phyloP scores from a whole-genome alignment of 75 land plant species.

The Selaginella moellendorffii region DNA sequence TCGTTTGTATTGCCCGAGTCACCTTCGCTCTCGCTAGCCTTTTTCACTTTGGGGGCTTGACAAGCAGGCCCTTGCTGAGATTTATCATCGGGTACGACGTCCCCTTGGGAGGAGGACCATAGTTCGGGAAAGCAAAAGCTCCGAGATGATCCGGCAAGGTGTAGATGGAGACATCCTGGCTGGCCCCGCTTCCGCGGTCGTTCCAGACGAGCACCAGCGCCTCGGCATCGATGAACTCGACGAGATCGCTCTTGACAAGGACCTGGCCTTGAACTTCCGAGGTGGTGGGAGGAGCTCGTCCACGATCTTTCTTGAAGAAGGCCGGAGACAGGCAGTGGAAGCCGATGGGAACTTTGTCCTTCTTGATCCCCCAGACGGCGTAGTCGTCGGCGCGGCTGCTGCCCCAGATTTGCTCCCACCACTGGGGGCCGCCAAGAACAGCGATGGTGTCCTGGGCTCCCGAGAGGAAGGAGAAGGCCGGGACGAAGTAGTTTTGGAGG shows the following conservation, averaged over 20 bases:
- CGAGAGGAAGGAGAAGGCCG: neutral
- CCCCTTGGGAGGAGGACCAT: slow-evolving; percentile 1
- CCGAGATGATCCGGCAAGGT: neutral
- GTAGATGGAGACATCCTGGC: slow-evolving; percentile 6
- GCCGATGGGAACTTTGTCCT: slow-evolving; percentile 4
- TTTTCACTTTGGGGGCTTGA: too few species aligned
- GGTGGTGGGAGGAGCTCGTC: neutral
- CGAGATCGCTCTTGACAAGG: slow-evolving; percentile 1
- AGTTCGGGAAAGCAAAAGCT: slow-evolving; percentile 2
- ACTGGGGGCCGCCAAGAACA: neutral
- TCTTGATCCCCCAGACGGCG: neutral
- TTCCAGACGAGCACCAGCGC: neutral
- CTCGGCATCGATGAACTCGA: neutral
- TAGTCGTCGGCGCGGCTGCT: neutral
- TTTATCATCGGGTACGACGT: neutral
- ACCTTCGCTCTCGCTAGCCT: too few species aligned
- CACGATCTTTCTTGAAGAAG: slow-evolving; percentile 7
- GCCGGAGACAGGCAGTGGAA: slow-evolving; percentile 1
- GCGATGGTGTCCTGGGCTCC: neutral
- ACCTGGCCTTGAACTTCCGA: slow-evolving; percentile 3
- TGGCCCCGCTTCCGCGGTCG: slow-evolving; percentile 1
- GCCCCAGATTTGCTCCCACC: slow-evolving; percentile 2
- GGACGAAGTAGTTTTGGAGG: neutral
- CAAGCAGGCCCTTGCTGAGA: neutral
- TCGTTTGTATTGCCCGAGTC: too few species aligned